Conservation (phyloP, 1,284 basidiomycete genomes). For the Fomitopsis pinicola region DNA sequence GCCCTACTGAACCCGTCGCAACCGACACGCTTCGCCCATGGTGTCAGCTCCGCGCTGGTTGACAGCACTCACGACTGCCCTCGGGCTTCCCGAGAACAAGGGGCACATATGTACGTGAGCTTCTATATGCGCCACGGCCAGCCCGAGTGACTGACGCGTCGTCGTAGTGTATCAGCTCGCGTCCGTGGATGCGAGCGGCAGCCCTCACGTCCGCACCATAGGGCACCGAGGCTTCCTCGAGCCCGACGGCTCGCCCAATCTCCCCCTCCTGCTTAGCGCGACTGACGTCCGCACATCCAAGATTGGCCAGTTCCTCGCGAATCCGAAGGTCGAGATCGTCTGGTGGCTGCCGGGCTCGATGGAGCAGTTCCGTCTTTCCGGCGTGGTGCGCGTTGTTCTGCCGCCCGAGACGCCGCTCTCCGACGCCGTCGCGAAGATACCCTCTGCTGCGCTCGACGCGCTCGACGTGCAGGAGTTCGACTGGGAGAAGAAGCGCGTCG, state of each 20-base stretch:
- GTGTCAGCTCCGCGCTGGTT: slow-evolving; percentile 44
- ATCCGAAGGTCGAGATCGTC: slow-evolving; percentile 43
- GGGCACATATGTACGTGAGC: slow-evolving; percentile 32
- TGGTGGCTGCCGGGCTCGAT: slow-evolving; percentile 55
- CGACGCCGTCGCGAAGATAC: neutral
- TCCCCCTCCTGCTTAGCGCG: slow-evolving; percentile 50
- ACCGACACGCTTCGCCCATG: neutral
- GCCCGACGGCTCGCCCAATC: slow-evolving; percentile 35
- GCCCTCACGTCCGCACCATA: slow-evolving; percentile 55
- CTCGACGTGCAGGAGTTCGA: slow-evolving; percentile 43
- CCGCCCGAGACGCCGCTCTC: slow-evolving; percentile 4
- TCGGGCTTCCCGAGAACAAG: slow-evolving; percentile 36
- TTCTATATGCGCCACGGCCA: neutral
- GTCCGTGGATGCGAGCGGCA: slow-evolving; percentile 39
- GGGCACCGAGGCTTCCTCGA: slow-evolving; percentile 54
- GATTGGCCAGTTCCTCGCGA: slow-evolving; percentile 41
- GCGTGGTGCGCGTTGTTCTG: slow-evolving; percentile 39
- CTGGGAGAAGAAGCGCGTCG: slow-evolving; percentile 57
- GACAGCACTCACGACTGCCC: slow-evolving; percentile 39
- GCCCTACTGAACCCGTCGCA: neutral
- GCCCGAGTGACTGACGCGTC: neutral
- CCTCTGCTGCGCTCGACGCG: slow-evolving; percentile 27
- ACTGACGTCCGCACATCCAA: slow-evolving; percentile 53
- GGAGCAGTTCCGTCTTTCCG: slow-evolving; percentile 58
- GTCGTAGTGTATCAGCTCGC: slow-evolving; percentile 43